Evolutionary conservation across 177 flowering plant genomes (phyloP), one percentile per base, ranked within the genome.

Genomic region (Vitis hybrid): DNA sequence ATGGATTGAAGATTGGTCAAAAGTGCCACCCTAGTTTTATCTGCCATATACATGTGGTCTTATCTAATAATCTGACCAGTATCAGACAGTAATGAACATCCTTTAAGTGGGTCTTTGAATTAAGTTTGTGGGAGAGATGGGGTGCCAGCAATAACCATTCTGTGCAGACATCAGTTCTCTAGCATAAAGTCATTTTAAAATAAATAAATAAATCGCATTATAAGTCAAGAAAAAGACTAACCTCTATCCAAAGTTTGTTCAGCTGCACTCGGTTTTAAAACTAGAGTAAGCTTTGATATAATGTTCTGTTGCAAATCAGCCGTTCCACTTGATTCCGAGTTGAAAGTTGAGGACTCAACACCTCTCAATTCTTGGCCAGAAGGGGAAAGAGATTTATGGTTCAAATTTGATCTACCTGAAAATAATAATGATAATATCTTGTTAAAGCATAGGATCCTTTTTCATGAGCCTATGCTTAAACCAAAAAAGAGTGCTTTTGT

Each of bases 371-470:
- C 21, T 48, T 40, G 61, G 69, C 50, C 54, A 14, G 4, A 9
- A 21, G 34, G 18, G 5, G 70, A 17, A 32, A 3, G 13, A 18
- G 11, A 32, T 48, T 56, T 11, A 32, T 19, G 70, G 15, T 61
- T 56, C n/a, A 32, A 26, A 56, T 23, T n/a, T 45, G 8, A 17
- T 15, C 58, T 19, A 58, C 30, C 70, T 67, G 60, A 26, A 66
- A 40, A 56, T 10, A 32, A 10, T 5, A 56, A 4, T n/a, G 14
- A 52, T 32, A 18, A 9, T 17, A 30, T 56, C 32, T 54, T 15
- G 59, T 56, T 7, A 26, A 54, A 45, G 54, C 15, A 49, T 23
- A 23, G 23, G 23, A 0, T 23, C 23, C 23, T 23, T 23, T 23
- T 23, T 23, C 23, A 23, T 23, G 23, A 23, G 2, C 23, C n/a